phyloP scores from a whole-genome alignment of 1,139 yeast species.

The Protomyces macrosporus region DNA sequence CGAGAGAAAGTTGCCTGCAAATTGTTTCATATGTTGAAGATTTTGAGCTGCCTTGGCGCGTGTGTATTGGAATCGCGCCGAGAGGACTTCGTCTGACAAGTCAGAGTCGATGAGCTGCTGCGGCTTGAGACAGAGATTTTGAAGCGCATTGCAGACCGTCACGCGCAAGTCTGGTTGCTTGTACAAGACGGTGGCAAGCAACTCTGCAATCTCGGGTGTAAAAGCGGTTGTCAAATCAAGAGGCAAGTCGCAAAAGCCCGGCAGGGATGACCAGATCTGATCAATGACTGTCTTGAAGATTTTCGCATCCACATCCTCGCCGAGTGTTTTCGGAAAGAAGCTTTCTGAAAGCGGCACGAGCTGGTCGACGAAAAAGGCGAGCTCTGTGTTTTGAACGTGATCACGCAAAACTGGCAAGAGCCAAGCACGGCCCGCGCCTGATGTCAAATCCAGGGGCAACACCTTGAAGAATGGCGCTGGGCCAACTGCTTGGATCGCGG shows the following conservation, averaged over 20 bases:
- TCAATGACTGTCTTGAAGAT: conserved; percentile 34
- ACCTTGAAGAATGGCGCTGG: conserved; percentile 72
- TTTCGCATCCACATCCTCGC: conserved; percentile 40
- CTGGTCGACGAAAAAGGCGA: conserved; percentile 56
- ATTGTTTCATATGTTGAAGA: conserved; percentile 55
- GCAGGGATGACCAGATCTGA: conserved; percentile 88
- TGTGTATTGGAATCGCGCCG: conserved; percentile 60
- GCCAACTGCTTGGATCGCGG: conserved; percentile 74
- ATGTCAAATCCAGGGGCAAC: conserved; percentile 69
- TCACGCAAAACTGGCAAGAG: conserved; percentile 87
- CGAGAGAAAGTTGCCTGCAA: conserved; percentile 68
- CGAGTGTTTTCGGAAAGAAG: conserved; percentile 49
- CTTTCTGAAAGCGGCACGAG: conserved; percentile 64
- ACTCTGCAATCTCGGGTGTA: conserved; percentile 70
- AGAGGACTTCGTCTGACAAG: conserved; percentile 51
- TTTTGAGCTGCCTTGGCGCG: conserved; percentile 52
- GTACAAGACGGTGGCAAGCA: conserved; percentile 68
- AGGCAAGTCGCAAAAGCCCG: conserved; percentile 85
- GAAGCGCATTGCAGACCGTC: conserved; percentile 72
- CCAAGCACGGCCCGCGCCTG: conserved; percentile 75
- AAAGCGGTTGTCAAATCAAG: conserved; percentile 61
- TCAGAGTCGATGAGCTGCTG: conserved; percentile 44
- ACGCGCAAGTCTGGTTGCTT: conserved; percentile 70
- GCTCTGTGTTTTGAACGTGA: conserved; percentile 64
- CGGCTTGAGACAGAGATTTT: conserved; percentile 72